phyloP scores from a whole-genome alignment of 1,284 basidiomycete species.

The Chalciporus sp. region DNA sequence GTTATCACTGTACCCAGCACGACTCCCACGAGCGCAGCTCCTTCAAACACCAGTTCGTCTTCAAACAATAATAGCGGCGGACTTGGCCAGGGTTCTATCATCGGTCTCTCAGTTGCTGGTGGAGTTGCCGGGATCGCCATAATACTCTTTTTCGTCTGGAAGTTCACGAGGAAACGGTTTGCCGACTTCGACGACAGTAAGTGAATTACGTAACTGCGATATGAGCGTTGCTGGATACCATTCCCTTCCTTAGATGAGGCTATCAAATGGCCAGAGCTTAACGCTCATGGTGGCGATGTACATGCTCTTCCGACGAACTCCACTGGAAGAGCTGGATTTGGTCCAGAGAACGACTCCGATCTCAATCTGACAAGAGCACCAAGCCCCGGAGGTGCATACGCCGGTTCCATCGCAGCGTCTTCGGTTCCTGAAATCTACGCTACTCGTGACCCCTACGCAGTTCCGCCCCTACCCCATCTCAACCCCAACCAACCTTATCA shows the following conservation, averaged over 20 bases:
- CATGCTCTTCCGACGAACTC: conserved; percentile 65
- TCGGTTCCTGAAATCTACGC: conserved; percentile 53
- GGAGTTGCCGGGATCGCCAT: conserved; percentile 71
- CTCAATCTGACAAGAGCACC: conserved; percentile 55
- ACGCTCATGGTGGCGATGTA: conserved; percentile 58
- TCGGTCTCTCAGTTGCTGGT: conserved; percentile 77
- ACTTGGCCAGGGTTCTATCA: conserved; percentile 67
- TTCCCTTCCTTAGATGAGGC: conserved; percentile 60
- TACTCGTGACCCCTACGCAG: conserved; percentile 70
- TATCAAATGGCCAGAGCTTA: conserved; percentile 86
- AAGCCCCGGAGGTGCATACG: conserved; percentile 42
- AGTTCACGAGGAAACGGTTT: conserved; percentile 76
- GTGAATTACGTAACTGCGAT: conserved; percentile 36
- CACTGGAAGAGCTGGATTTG: conserved; percentile 66
- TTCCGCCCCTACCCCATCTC: conserved; percentile 80
- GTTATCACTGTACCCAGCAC: no score
- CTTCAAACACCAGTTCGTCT: conserved; percentile 21
- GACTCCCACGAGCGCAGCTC: conserved; percentile 3
- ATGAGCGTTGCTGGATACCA: conserved; percentile 7
- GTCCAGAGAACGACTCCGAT: conserved; percentile 57
- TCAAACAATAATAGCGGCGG: conserved; percentile 13
- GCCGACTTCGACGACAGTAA: conserved; percentile 74
- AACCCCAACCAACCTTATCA: conserved; percentile 76
- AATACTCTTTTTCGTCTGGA: conserved; percentile 77
- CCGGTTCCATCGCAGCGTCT: conserved; percentile 47